phyloP scores from a whole-genome alignment of 139 green algal genomes.

The Limnomonas spitsbergensis region DNA sequence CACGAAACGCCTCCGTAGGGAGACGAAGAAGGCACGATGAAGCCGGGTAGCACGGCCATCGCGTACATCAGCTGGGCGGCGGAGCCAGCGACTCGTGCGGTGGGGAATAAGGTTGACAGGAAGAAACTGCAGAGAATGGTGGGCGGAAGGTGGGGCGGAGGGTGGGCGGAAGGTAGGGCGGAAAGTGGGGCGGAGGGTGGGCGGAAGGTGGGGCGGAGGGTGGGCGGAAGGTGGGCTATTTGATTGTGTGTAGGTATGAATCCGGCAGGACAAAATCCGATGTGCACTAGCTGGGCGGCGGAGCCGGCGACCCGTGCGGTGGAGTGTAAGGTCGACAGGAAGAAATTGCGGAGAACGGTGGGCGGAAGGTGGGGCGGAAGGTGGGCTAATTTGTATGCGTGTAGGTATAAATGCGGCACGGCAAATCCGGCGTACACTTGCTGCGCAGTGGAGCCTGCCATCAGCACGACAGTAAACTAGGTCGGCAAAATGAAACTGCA shows the following conservation, averaged over 20 bases:
- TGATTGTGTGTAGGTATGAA: no score
- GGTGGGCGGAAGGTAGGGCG: no score
- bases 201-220: no score
- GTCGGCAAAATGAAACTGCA: constrained; percentile 63
- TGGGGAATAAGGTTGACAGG: constrained; percentile 64
- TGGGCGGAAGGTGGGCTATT: no score
- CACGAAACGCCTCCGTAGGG: constrained; percentile 64
- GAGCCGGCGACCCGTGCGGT: constrained; percentile 60
- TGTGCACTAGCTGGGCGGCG: constrained; percentile 59
- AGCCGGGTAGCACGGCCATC: constrained; percentile 71
- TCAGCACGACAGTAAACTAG: constrained; percentile 56
- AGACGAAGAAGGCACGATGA: constrained; percentile 16
- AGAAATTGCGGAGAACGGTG: constrained; percentile 58
- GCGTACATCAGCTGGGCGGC: constrained; percentile 62
- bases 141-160: background rate
- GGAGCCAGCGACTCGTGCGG: constrained; percentile 58
- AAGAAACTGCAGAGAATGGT: constrained; percentile 61
- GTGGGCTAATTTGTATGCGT: no score
- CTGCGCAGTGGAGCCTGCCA: constrained; percentile 57
- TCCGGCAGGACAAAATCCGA: constrained; percentile 64
- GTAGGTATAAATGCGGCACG: constrained; percentile 65
- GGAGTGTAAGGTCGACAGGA: constrained; percentile 61
- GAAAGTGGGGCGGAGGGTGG: no score
- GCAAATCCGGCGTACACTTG: constrained; percentile 66
- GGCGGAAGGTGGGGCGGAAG: background rate